Base-by-base conservation (phyloP, 148 eudicot species). In the Cornus controversa region DNA sequence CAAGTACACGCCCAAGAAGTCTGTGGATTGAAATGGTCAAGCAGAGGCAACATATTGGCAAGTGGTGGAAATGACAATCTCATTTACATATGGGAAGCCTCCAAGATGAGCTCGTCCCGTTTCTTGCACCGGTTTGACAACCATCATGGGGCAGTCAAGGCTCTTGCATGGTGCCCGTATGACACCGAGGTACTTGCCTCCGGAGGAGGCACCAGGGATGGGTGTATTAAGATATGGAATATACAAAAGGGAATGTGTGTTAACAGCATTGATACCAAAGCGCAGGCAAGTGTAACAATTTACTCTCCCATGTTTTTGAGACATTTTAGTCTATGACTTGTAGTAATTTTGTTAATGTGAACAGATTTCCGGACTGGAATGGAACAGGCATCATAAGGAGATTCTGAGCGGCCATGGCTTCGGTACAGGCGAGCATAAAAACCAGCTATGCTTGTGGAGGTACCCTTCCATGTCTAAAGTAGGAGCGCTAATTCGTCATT, bases 161-260 rank as follows among this genome's bases (percentile, higher is more conserved):
- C 89, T 60, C 85, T 86, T 11, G 86, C 86, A 10, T 86, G 89
- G 89, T 86, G 87, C 42, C 89, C 89, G 2, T 70, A 84, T 70
- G 65, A 84, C 60, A 20, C 58, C 18, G 42, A 81, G 69, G 60
- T 84, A 28, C 75, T 86, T 10, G 89, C 89, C 74, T 84, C 86
- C 28, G 89, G 89, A 53, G 89, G 89, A 40, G 89, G 89, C 63
- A 54, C 68, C 28, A 20, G 0, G 10, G 89, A 86, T 79, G 79
- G 83, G 53, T 57, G 73, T 69, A 69, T 86, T 23, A 86, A 84
- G 85, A 28, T 86, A 37, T 86, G 89, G 87, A 76, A 84, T 60
- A 69, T 66, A 18, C 81, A 71, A 27, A 79, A 71, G 9, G 89
- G 89, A 1, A 22, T 47, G 0, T 84, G 89, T 79, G 73, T 79